Percentiles rank a stretch among this genome's conserved stretches.
phyloP scores from a whole-genome alignment of 768 basidiomycete genomes.

The Auricularia sp. region DNA sequence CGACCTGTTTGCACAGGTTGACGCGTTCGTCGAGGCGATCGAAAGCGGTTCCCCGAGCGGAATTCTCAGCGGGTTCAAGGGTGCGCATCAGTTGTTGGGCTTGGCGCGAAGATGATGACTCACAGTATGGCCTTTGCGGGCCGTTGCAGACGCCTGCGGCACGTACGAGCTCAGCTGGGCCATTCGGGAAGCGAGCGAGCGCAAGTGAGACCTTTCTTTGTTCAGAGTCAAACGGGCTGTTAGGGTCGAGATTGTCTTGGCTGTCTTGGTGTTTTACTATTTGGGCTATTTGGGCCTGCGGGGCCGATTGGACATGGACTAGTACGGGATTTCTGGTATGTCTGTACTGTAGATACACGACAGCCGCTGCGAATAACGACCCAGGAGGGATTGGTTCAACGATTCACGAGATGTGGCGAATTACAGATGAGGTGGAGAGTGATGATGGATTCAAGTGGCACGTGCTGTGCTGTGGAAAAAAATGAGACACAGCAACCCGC shows the following conservation, averaged over 20 bases:
- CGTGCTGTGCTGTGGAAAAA: no score
- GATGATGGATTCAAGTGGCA: no score
- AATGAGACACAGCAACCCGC: not conserved
- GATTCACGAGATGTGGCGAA: no score
- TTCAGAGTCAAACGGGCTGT: not conserved
- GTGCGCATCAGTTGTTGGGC: slow-evolving; percentile 27
- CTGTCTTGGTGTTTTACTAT: not conserved
- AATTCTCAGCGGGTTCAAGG: slow-evolving; percentile 74
- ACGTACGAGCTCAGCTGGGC: slow-evolving; percentile 93
- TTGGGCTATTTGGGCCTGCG: not conserved
- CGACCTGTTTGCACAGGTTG: slow-evolving; percentile 30
- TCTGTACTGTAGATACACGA: no score
- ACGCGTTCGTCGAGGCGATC: slow-evolving; percentile 80
- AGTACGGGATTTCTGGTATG: not conserved
- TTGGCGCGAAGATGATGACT: slow-evolving; percentile 1
- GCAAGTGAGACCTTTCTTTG: not conserved
- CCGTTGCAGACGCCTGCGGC: slow-evolving; percentile 59
- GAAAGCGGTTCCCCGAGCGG: slow-evolving; percentile 34
- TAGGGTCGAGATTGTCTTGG: not conserved
- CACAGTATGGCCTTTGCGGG: slow-evolving; percentile 5
- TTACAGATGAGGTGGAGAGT: no score
- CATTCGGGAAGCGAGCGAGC: slow-evolving; percentile 69
- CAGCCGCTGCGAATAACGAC: no score
- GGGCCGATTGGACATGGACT: not conserved
- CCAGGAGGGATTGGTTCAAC: no score